Conservation (phyloP, 176 grass and related monocot genomes). For the Calamus simplicifolius region DNA sequence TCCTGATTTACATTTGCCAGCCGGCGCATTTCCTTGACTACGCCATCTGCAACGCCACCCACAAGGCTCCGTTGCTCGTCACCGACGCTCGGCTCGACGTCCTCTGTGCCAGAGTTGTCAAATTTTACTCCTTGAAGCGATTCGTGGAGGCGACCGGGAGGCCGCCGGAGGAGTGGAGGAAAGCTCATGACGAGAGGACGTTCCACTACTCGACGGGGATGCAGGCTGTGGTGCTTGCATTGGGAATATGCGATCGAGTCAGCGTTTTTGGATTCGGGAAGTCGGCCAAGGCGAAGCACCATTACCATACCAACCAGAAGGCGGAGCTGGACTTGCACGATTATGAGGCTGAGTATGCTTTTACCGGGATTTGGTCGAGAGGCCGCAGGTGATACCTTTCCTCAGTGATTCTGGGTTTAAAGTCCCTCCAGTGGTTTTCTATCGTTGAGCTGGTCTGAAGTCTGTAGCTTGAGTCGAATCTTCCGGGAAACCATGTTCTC, state of each 20-base stretch:
- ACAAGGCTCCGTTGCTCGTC: conserved; percentile 45
- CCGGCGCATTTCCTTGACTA: conserved; percentile 82
- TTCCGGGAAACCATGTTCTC: no score
- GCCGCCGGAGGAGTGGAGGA: conserved; percentile 43
- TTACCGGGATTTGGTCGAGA: conserved; percentile 56
- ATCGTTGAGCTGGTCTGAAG: conserved; percentile 35
- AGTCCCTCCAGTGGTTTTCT: conserved; percentile 65
- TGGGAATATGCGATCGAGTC: conserved; percentile 71
- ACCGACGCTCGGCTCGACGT: conserved; percentile 75
- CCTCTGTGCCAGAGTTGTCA: conserved; percentile 76
- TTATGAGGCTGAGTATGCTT: conserved; percentile 85
- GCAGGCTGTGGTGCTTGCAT: conserved; percentile 85
- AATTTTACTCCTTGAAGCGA: conserved; percentile 78
- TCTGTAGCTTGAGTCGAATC: no score
- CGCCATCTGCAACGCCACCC: conserved; percentile 54
- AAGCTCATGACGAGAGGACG: conserved; percentile 36
- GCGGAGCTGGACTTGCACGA: conserved; percentile 83
- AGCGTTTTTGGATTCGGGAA: conserved; percentile 89
- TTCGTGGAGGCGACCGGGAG: conserved; percentile 55
- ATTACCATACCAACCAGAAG: conserved; percentile 95
- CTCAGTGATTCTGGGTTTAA: conserved; percentile 50
- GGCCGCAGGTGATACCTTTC: conserved; percentile 72
- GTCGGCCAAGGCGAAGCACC: conserved; percentile 61
- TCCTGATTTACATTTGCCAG: conserved; percentile 90
- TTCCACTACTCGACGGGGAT: conserved; percentile 97